Evolutionary conservation across 2,329 filamentous ascomycete species (phyloP), one percentile per base, ranked within the genome.

Genomic region (Fusarium sororula): DNA sequence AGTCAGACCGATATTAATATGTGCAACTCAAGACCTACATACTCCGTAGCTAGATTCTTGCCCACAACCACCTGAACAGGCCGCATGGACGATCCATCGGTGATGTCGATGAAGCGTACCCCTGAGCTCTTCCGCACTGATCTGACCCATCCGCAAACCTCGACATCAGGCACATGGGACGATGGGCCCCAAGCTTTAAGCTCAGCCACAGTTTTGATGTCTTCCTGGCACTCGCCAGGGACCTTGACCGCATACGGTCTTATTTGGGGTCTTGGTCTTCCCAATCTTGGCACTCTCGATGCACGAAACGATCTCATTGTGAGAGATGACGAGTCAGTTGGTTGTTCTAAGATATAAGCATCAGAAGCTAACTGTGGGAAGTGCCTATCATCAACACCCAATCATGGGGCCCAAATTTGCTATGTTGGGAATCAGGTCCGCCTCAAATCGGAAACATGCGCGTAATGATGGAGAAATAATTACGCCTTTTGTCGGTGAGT

Each of bases 41-140:
- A 97, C 94, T 91, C 90, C 83, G 91, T 87, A 75, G 92, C 91
- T 79, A 94, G 87, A 53, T 89, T 86, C 73, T 93, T 92, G 62
- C 90, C 90, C 75, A 98, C 85, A 53, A 98, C 90, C 51, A 92
- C 94, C 84, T 99, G 96, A 63, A 98, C 82, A 35, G 94, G 87
- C 70, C 91, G 87, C 75, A 94, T 86, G 47, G 93, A 94, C 18
- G 95, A 97, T 50, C 96, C 96, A 85, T 99, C 96, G 17, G 92
- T 92, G 59, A 98, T 87, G 68, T 94, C 90, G 59, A 95, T 92
- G 84, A 99, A 98, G 10, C 93, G 91, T 68, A 93, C 87, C 28
- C 89, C 89, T 81, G 98, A 97, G 86, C 97, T 95, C 81, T 94
- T 93, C 71, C 96, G 90, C 68, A 98, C 91, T 8, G 94, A 96